Percentiles rank a stretch among this genome's conserved stretches.
Evolutionary conservation across 2,329 filamentous ascomycete genomes (phyloP).

Genomic region (Aspergillus niger): DNA sequence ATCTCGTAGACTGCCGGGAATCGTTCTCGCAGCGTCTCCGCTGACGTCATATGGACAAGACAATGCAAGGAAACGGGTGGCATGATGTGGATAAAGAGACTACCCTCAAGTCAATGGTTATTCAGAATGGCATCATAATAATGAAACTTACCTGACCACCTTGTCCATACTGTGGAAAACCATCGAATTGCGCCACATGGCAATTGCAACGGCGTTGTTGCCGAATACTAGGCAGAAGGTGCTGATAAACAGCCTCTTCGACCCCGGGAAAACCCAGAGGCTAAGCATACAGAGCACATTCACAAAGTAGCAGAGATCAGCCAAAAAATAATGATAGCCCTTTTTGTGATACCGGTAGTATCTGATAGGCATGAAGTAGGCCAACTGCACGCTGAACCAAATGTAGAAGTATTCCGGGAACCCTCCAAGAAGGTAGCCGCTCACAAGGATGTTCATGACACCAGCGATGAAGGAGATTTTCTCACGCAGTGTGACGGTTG

Average conservation of each 20-base stretch:
- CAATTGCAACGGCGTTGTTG: constrained; percentile 96
- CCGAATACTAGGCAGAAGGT: constrained; percentile 91
- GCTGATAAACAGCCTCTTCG: constrained; percentile 87
- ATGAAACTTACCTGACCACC: constrained; percentile 68
- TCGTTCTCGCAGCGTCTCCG: constrained; percentile 64
- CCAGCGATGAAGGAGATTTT: constrained; percentile 96
- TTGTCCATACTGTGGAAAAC: constrained; percentile 99
- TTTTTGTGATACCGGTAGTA: constrained; percentile 87
- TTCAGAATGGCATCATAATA: background rate
- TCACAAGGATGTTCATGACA: constrained; percentile 96
- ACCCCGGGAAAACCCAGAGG: constrained; percentile 87
- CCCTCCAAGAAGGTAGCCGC: constrained; percentile 87
- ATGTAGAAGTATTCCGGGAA: constrained; percentile 82
- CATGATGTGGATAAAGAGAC: constrained; percentile 99
- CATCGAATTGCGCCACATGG: constrained; percentile 98
- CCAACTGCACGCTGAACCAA: constrained; percentile 85
- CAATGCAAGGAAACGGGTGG: constrained; percentile 92
- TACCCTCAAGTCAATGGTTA: constrained; percentile 31
- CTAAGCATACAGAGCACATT: constrained; percentile 80
- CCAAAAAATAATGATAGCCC: constrained; percentile 95
- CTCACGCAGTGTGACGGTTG: constrained; percentile 83
- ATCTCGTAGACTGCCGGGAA: constrained; percentile 88
- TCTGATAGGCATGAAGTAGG: constrained; percentile 97
- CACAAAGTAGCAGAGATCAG: constrained; percentile 97
- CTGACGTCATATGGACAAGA: constrained; percentile 77